phyloP scores from a whole-genome alignment of 495 filamentous ascomycete genomes.

The Astrothelium subdiscretum region DNA sequence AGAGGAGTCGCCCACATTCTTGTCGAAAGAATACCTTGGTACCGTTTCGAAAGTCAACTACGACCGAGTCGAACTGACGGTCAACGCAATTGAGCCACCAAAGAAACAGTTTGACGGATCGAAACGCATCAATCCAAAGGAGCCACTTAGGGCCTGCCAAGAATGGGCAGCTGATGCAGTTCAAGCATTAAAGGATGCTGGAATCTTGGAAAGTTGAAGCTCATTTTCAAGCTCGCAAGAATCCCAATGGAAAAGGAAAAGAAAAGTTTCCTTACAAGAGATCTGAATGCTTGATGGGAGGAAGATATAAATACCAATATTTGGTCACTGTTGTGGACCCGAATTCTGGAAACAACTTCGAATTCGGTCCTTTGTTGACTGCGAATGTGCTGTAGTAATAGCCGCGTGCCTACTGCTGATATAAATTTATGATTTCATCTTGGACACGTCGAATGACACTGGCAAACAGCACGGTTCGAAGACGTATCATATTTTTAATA shows the following conservation, averaged over 20 bases:
- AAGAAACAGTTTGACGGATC: slow-evolving; percentile 10
- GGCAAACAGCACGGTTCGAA: too few relatives aligned
- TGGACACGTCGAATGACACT: too few relatives aligned
- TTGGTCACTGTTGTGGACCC: too few relatives aligned
- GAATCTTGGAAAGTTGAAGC: not conserved
- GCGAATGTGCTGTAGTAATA: too few relatives aligned
- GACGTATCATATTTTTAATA: not conserved
- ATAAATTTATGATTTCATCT: too few relatives aligned
- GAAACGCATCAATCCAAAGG: slow-evolving; percentile 7
- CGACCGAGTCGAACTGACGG: slow-evolving; percentile 1
- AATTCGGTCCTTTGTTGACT: too few relatives aligned
- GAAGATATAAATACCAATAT: too few relatives aligned
- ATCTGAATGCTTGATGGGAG: too few relatives aligned
- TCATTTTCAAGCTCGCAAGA: not conserved
- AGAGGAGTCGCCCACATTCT: not conserved
- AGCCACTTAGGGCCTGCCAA: slow-evolving; percentile 10
- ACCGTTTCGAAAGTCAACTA: slow-evolving; percentile 8
- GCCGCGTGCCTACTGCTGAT: too few relatives aligned
- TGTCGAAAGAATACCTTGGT: slow-evolving; percentile 2
- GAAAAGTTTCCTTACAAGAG: too few relatives aligned
- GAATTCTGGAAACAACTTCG: too few relatives aligned
- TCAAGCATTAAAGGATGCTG: not conserved
- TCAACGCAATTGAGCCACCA: slow-evolving; percentile 5
- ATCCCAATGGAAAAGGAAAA: too few relatives aligned
- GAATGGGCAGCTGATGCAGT: slow-evolving; percentile 11